Base-by-base conservation (phyloP, 306 rosid species). In the Dalbergia cultrata region DNA sequence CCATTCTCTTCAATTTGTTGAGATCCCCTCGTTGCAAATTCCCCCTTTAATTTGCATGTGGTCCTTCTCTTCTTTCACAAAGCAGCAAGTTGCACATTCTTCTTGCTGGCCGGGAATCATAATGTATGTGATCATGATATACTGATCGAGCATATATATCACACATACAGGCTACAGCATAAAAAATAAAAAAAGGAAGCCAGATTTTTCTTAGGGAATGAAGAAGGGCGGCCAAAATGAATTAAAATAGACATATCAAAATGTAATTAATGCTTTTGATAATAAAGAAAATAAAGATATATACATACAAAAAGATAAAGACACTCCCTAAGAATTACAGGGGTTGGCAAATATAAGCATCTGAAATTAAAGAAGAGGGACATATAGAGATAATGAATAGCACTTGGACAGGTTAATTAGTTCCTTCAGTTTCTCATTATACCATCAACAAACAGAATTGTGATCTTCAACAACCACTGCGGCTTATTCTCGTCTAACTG, bases 41-140 rank as follows among this genome's bases (percentile, higher is more conserved):
- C 57, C 52, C 37, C 18, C 2, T 75, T n/a, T n/a, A n/a, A n/a
- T n/a, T 63, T 68, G 72, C 67, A 75, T 41, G 72, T 77, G 77
- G 73, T 75, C 85, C 67, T 72, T 16, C 65, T 77, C 58, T 72
- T 16, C 64, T 33, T 52, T 16, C 19, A 8, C 57, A 52, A 47
- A 37, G 5, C 7, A 73, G 61, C 68, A 73, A 80, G 52, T 54
- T 44, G 66, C 63, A 45, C 82, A 35, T 70, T 21, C 67, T 53
- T 77, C 65, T 19, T 13, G 10, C 11, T 70, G 39, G 57, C 5
- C 7, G 7, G 41, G 70, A 63, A 71, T 72, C 86, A 61, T 65
- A 9, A 10, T 49, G 31, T 62, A 10, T 49, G 43, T 62, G 43
- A 37, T 80, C 59, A 45, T 45, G 47, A 34, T 47, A 9, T 1